These are phyloP conservation scores for Helianthus annuus DNA, from an alignment of 129 eudicot species.

Conservation along the genomic window HanXRQr2.0-SUNRISE NC_035441.2:135671547-135672046, in stretches of 20 bases:
- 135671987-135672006: slow-evolving; percentile 13
- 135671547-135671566: no score
- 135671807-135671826: background rate
- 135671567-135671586: no score
- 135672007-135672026: background rate
- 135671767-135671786: background rate
- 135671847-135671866: slow-evolving; percentile 84
- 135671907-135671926: slow-evolving; percentile 93
- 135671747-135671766: background rate
- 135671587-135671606: background rate
- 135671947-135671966: slow-evolving; percentile 49
- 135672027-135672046: background rate
- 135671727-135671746: background rate
- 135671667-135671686: background rate
- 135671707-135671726: background rate
- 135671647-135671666: background rate
- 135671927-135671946: slow-evolving; percentile 69
- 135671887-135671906: slow-evolving; percentile 66
- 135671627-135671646: background rate
- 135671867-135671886: slow-evolving; percentile 90
- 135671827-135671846: slow-evolving; percentile 79
- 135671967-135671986: slow-evolving; percentile 74
- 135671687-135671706: background rate
- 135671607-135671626: background rate
- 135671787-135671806: background rate